Evolutionary conservation across 805 yeast species (phyloP).

Genomic region (Saccharomycopsis fermentans): DNA sequence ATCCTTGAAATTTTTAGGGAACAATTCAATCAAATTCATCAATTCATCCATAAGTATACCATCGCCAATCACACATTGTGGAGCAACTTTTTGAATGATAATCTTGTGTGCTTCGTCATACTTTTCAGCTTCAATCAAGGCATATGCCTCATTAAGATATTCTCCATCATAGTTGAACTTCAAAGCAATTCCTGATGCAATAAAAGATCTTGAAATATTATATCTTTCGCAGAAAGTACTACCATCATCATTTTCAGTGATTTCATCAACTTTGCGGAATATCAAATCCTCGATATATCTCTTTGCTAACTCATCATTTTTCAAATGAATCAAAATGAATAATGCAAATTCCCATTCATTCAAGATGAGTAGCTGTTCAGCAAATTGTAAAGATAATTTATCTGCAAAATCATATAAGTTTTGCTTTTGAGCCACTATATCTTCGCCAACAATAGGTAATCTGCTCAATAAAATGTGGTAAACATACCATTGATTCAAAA

Average conservation of each 20-base stretch:
- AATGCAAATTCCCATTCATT: constrained; percentile 50
- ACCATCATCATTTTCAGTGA: constrained; percentile 16
- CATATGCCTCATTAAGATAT: constrained; percentile 48
- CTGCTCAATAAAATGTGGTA: constrained; percentile 30
- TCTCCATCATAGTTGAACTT: constrained; percentile 40
- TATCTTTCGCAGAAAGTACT: neutral
- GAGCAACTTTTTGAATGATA: constrained; percentile 55
- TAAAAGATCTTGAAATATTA: constrained; percentile 37
- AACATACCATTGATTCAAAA: constrained; percentile 42
- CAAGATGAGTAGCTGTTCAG: constrained; percentile 39
- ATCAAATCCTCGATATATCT: constrained; percentile 25
- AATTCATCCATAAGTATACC: constrained; percentile 25
- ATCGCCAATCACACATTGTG: constrained; percentile 51
- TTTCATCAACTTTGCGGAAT: constrained; percentile 20
- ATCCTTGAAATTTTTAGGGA: constrained; percentile 29
- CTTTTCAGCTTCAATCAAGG: constrained; percentile 49
- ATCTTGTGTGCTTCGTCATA: constrained; percentile 56
- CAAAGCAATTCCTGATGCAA: constrained; percentile 53
- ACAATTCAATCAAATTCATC: constrained; percentile 29
- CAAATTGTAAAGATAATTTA: constrained; percentile 32
- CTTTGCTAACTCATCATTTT: constrained; percentile 36
- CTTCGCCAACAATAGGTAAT: neutral
- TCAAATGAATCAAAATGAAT: constrained; percentile 50
- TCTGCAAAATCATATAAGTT: constrained; percentile 25
- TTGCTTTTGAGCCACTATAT: neutral